phyloP scores from a whole-genome alignment of 1,284 basidiomycete species.

The Fomitopsis palustris region DNA sequence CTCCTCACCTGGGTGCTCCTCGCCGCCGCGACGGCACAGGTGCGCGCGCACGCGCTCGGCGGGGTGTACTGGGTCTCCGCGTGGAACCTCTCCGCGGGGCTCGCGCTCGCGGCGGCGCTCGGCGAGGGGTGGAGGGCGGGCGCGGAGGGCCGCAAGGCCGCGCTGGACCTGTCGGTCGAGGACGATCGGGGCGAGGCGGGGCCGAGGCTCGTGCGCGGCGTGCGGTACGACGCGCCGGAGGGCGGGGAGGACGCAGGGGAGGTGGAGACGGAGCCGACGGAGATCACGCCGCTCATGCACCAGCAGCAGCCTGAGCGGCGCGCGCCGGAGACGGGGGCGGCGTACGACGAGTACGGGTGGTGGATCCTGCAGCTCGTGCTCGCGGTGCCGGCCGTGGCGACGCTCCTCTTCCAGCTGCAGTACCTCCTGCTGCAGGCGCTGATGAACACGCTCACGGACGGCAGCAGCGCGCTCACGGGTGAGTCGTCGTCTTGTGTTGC shows the following conservation, averaged over 20 bases:
- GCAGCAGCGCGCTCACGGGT: conserved; percentile 49
- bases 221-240: conserved; percentile 10
- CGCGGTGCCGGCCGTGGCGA: conserved; percentile 52
- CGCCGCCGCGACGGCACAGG: conserved; percentile 42
- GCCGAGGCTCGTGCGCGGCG: conserved; percentile 15
- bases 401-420: conserved; percentile 54
- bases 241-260: conserved; percentile 25
- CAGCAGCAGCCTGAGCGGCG: conserved; percentile 26
- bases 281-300: conserved; percentile 48
- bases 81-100: conserved; percentile 19
- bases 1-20: conserved; percentile 56
- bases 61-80: conserved; percentile 50
- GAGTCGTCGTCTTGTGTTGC: conserved; percentile 22
- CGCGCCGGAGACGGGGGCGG: conserved; percentile 13
- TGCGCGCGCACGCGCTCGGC: conserved; percentile 43
- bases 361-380: conserved; percentile 64
- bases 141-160: conserved; percentile 3
- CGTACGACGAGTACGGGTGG: conserved; percentile 42
- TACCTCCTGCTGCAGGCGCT: conserved; percentile 47
- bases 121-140: conserved; percentile 3
- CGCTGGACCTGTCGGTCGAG: conserved; percentile 9
- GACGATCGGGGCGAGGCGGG: conserved; percentile 15
- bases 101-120: conserved; percentile 6
- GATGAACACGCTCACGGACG: conserved; percentile 63
- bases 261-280: conserved; percentile 40